A percentile compares a stretch with the other conserved stretches of the same genome.
Evolutionary conservation across 768 basidiomycete species (phyloP).

Genomic region (Thelephora ganbajun): DNA sequence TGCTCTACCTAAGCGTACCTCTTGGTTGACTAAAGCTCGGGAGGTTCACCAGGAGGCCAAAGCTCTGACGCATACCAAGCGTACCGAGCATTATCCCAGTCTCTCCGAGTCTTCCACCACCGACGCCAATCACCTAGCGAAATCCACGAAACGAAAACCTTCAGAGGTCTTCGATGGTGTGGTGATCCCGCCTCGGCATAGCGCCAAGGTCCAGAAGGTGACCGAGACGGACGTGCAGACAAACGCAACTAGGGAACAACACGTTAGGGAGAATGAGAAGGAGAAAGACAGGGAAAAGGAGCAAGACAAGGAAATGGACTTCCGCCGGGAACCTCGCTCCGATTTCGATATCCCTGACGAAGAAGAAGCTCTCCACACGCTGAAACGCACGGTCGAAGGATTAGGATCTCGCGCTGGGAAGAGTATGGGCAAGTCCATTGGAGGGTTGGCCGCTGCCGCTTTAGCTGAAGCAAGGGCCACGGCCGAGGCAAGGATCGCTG

Average conservation of each 20-base stretch:
- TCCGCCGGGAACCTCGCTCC: conserved; percentile 4
- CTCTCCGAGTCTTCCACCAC: conserved; percentile 3
- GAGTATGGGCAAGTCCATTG: conserved; percentile 47
- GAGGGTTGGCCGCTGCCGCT: conserved; percentile 39
- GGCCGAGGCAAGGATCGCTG: conserved; percentile 57
- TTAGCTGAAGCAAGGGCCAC: conserved; percentile 54
- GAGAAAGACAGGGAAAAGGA: too few relatives aligned
- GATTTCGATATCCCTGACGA: conserved; percentile 12
- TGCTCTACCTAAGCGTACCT: conserved; percentile 46
- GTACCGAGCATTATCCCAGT: conserved; percentile 2
- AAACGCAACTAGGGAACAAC: not conserved
- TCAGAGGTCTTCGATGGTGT: conserved; percentile 17
- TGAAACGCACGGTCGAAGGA: conserved; percentile 63
- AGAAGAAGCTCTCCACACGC: conserved; percentile 43
- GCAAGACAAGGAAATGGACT: not conserved
- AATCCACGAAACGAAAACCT: conserved; percentile 49
- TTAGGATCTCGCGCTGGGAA: conserved; percentile 46
- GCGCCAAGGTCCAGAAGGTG: not conserved
- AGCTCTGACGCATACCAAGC: conserved; percentile 18
- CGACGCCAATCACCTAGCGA: not conserved
- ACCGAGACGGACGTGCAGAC: not conserved
- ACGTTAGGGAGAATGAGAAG: too few relatives aligned
- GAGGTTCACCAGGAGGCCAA: conserved; percentile 55
- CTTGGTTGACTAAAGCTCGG: conserved; percentile 69
- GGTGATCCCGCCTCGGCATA: not conserved